Evolutionary conservation across 306 rosid genomes (phyloP), one percentile per base, ranked within the genome.

Genomic region (Pachyrhizus erosus): DNA sequence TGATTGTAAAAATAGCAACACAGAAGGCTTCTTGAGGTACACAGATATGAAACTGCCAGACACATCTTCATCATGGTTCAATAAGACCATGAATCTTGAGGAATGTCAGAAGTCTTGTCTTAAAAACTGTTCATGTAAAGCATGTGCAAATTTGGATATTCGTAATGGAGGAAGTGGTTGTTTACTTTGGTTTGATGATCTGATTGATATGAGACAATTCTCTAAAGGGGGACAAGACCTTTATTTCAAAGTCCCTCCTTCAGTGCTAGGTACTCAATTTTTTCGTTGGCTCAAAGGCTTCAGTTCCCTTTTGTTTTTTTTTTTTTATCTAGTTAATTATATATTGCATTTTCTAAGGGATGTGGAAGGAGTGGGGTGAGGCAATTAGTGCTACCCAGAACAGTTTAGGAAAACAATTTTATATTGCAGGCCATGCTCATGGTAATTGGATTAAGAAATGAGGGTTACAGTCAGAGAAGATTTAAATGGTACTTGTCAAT

Each of bases 211-310:
- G 1, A 78, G 42, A 42, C 12, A 20, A 14, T 42, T 5, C 62
- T 9, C n/a, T 11, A 17, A 18, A 21, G 34, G 48, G 40, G 89
- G 89, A 17, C 85, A 84, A 72, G 85, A 80, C 68, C 34, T 80
- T 23, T 80, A 76, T 40, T 2, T 84, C 9, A 40, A 69, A 29
- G 33, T 87, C 20, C 81, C 87, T 23, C 81, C 87, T 34, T 84
- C 87, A 26, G 84, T 84, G 33, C 42, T 84, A 40, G 39, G 39
- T 34, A 27, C 37, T 6, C 11, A 10, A 10, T 48, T n/a, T n/a
- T n/a, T n/a, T n/a, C n/a, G n/a, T n/a, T n/a, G n/a, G n/a, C n/a
- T n/a, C n/a, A n/a, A n/a, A n/a, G n/a, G n/a, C n/a, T n/a, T n/a
- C n/a, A n/a, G n/a, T n/a, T 10, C 13, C 5, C 55, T 54, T 70